phyloP scores from a whole-genome alignment of 2,329 filamentous ascomycete genomes.

The Alternaria brassicicola region DNA sequence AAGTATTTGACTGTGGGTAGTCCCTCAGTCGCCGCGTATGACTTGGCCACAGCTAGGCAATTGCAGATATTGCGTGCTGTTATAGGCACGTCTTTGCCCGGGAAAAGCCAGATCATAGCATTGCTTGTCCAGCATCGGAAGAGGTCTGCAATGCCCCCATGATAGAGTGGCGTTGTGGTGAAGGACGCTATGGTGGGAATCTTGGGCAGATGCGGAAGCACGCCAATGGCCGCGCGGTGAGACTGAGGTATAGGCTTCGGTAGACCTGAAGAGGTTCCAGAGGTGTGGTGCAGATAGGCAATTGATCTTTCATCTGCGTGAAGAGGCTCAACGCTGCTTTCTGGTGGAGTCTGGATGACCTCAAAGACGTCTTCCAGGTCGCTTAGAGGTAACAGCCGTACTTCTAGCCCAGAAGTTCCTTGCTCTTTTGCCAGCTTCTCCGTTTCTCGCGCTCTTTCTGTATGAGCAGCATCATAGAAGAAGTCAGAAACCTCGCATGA shows the following conservation, averaged over 20 bases:
- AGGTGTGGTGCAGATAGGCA: slow-evolving; percentile 68
- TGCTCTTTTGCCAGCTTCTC: slow-evolving; percentile 20
- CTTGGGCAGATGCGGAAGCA: slow-evolving; percentile 57
- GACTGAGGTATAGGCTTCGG: slow-evolving; percentile 68
- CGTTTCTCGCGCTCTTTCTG: slow-evolving; percentile 40
- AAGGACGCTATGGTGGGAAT: slow-evolving; percentile 58
- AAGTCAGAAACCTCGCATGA: slow-evolving; percentile 53
- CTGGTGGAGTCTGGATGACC: slow-evolving; percentile 19
- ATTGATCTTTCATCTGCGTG: slow-evolving; percentile 45
- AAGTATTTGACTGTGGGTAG: slow-evolving; percentile 60
- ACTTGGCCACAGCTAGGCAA: slow-evolving; percentile 53
- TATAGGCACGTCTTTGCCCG: slow-evolving; percentile 61
- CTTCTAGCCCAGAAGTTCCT: slow-evolving; percentile 7
- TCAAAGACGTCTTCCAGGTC: slow-evolving; percentile 31
- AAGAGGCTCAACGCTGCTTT: slow-evolving; percentile 14
- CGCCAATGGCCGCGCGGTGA: slow-evolving; percentile 61
- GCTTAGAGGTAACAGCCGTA: slow-evolving; percentile 23
- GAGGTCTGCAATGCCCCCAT: slow-evolving; percentile 68
- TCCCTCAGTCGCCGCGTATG: slow-evolving; percentile 17
- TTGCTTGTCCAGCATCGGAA: slow-evolving; percentile 67
- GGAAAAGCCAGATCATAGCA: slow-evolving; percentile 67
- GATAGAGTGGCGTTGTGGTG: slow-evolving; percentile 69
- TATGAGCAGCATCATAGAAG: slow-evolving; percentile 55
- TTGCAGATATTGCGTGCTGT: slow-evolving; percentile 60
- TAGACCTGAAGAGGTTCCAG: slow-evolving; percentile 67